Base-by-base conservation (phyloP, 257 asterid genomes). In the Solanum corneliomulleri region DNA sequence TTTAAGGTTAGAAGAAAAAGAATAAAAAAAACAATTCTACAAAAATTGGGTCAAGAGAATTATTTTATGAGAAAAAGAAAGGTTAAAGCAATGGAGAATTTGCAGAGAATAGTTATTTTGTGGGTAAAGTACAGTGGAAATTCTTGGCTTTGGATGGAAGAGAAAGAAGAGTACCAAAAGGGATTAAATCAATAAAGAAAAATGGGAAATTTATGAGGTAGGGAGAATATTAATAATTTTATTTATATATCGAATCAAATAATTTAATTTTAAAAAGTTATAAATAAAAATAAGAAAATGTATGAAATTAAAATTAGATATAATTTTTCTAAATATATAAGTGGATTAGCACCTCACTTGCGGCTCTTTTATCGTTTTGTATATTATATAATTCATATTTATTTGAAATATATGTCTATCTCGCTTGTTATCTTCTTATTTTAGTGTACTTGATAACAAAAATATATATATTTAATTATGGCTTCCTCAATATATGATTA, bases 111-210 rank as follows among this genome's bases (percentile, higher is more conserved):
- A 44, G 60, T 76, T 76, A 3, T 11, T 13, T 9, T 7, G 16
- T 25, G 62, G 37, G 64, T 45, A 25, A 25, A 78, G 4, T 45
- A 23, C 31, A 78, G 16, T 45, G 62, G 42, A 78, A 78, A 78
- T 78, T 78, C 84, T 78, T 78, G 66, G 66, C 84, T 78, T 78
- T 78, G 84, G 84, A 45, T 16, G 66, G 84, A 27, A 78, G 84
- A 78, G 84, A 78, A 15, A 45, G 3, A 78, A 78, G 39, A 45
- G 66, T 15, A 9, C 25, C 20, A 45, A 76, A 75, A 4, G 81
- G 84, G 64, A 11, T 77, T 77, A 25, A 75, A 75, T 20, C 20
- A 3, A 11, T 21, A 74, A 49, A 74, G 47, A 39, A 39, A 74
- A 37, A 1, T 74, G 27, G 82, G 8, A 23, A 3, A 23, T 5